Conservation (phyloP, 176 grass and related monocot genomes). For the Areca catechu region DNA sequence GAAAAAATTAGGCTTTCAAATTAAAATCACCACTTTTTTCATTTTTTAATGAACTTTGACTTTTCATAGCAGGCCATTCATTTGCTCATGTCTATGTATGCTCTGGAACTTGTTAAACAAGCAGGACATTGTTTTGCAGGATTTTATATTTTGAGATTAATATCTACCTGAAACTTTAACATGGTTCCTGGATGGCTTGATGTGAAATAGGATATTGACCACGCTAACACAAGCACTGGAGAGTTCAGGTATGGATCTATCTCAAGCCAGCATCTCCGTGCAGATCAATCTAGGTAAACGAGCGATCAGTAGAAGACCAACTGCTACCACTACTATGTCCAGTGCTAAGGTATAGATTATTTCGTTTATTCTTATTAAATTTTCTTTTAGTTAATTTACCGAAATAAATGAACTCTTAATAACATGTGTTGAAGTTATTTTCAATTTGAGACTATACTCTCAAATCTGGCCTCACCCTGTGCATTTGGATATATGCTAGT, state of each 20-base stretch:
- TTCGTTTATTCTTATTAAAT: background rate
- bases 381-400: background rate
- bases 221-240: constrained; percentile 52
- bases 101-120: no score
- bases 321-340: constrained; percentile 25
- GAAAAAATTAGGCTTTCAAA: no score
- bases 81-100: no score
- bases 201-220: constrained; percentile 34
- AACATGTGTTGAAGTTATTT: constrained; percentile 2
- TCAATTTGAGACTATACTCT: background rate
- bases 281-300: constrained; percentile 54
- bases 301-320: constrained; percentile 27
- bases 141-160: constrained; percentile 5
- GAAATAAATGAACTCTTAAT: background rate
- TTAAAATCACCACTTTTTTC: no score
- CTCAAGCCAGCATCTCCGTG: constrained; percentile 51
- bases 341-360: constrained; percentile 33
- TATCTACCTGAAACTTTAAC: background rate
- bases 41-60: no score
- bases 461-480: no score
- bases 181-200: background rate
- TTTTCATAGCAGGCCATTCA: no score
- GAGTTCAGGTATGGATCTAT: constrained; percentile 51
- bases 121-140: background rate
- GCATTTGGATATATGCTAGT: no score